phyloP scores from a whole-genome alignment of 345 rosid genomes.

The Pistacia atlantica region DNA sequence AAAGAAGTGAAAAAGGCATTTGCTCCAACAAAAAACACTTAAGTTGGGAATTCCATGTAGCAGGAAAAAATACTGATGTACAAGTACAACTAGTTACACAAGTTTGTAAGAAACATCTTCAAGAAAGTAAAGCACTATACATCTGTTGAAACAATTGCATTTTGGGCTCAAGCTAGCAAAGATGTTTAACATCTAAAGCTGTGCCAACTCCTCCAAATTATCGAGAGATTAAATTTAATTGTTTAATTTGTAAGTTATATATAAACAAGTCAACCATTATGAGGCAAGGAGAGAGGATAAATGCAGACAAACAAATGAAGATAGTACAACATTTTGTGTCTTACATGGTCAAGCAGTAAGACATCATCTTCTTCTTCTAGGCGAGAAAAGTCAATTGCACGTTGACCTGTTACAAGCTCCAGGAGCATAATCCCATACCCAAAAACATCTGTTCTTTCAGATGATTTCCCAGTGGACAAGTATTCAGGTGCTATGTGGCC shows the following conservation, averaged over 20 bases:
- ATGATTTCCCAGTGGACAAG: slow-evolving; percentile 94
- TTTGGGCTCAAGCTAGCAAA: background rate
- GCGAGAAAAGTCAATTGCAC: slow-evolving; percentile 95
- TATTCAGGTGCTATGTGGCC: slow-evolving; percentile 99
- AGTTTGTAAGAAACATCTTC: background rate
- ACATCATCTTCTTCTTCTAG: slow-evolving; percentile 98
- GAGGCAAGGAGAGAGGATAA: background rate
- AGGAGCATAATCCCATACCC: slow-evolving; percentile 96
- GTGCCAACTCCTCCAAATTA: background rate
- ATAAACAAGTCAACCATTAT: background rate
- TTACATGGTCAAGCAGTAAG: slow-evolving; percentile 89
- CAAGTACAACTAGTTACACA: background rate
- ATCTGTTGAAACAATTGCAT: background rate
- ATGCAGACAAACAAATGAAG: slow-evolving; percentile 12
- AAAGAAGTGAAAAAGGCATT: background rate
- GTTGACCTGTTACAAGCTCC: slow-evolving; percentile 98
- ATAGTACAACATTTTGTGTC: slow-evolving; percentile 18
- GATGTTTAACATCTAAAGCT: background rate
- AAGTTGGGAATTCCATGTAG: background rate
- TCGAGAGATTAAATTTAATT: too few species aligned
- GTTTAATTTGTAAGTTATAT: background rate
- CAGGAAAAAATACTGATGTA: background rate
- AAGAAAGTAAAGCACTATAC: background rate
- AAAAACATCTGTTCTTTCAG: slow-evolving; percentile 95
- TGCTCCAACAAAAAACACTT: background rate